Base-by-base conservation (phyloP, 352 stramenopile genomes). In the Blastocystis sp. region DNA sequence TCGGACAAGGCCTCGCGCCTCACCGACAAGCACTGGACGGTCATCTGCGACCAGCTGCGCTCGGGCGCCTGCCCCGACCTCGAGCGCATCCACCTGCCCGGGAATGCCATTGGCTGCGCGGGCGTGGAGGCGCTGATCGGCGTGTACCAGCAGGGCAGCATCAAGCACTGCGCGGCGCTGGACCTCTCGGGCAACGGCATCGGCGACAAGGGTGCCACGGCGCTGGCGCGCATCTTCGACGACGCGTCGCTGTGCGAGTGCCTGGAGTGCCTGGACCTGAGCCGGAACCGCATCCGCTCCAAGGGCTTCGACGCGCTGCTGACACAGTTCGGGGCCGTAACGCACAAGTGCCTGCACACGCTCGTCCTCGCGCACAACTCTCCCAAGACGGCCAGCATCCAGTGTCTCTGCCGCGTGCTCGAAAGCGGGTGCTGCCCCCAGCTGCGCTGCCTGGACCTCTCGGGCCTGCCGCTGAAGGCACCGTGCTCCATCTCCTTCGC, bases 281-380 rank as follows among this genome's bases (percentile, higher is more conserved):
- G 45, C 43, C 14, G 66, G 14, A 84, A 84, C 74, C 34, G 48
- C 21, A 84, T 84, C 28, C 74, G 57, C 17, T 68, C 74, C 7
- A 84, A 84, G 28, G 74, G 74, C 17, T 84, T 61, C 57, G 74
- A 84, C 40, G 21, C 24, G 9, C 66, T 84, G 52, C 42, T 84
- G 34, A 38, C 74, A 7, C 57, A 52, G 9, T 84, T 84, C 48
- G 28, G 57, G 9, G 43, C 74, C 14, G 57, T 69, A 6, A 52
- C 74, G 40, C 74, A 84, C 54, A 17, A 34, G 19, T 59, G 28
- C 19, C 74, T 84, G 38, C 74, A 28, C 7, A 38, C 14, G 40
- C 34, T 84, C 3, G 42, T 69, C 28, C 40, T 62, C 21, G 65
- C 74, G 6, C 69, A 84, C 57, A 84, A 84, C 61, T 34, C 74